A percentile compares a stretch with the other conserved stretches of the same genome.
phyloP scores from a whole-genome alignment of 1,139 yeast species.

The Saccharomyces hybrid region DNA sequence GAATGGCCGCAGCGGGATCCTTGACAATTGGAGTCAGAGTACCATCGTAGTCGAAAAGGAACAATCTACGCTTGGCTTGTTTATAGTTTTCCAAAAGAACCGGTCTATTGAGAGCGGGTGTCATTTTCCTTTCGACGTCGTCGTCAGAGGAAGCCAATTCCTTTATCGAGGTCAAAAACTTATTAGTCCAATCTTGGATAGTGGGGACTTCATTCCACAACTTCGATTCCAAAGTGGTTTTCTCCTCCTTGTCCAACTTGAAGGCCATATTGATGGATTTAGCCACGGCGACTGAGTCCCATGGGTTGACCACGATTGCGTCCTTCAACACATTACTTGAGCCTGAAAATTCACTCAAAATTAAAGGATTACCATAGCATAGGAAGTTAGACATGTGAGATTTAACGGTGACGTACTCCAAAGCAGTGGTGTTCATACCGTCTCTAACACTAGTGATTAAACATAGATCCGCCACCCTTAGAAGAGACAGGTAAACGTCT shows the following conservation, averaged over 20 bases:
- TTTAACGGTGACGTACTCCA: slow-evolving; percentile 88
- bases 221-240: slow-evolving; percentile 40
- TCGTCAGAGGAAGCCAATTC: slow-evolving; percentile 7
- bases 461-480: slow-evolving; percentile 85
- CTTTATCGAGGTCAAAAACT: slow-evolving; percentile 39
- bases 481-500: slow-evolving; percentile 80
- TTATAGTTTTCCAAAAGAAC: slow-evolving; percentile 52
- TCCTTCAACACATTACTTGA: slow-evolving; percentile 73
- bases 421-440: slow-evolving; percentile 92
- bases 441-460: slow-evolving; percentile 86
- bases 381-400: slow-evolving; percentile 38
- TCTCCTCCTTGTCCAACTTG: slow-evolving; percentile 40
- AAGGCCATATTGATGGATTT: slow-evolving; percentile 69
- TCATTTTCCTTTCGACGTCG: slow-evolving; percentile 38
- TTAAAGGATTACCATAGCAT: slow-evolving; percentile 55
- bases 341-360: slow-evolving; percentile 89
- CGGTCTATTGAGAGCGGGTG: slow-evolving; percentile 82
- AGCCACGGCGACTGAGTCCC: slow-evolving; percentile 94
- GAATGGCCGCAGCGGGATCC: slow-evolving; percentile 98
- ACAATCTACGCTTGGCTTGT: slow-evolving; percentile 59
- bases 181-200: slow-evolving; percentile 73
- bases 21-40: slow-evolving; percentile 91
- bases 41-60: slow-evolving; percentile 93
- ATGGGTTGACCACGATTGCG: slow-evolving; percentile 85
- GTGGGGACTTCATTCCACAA: slow-evolving; percentile 65